Base-by-base conservation (phyloP, 2,329 filamentous ascomycete species). In the Ceratocystis colombiana region DNA sequence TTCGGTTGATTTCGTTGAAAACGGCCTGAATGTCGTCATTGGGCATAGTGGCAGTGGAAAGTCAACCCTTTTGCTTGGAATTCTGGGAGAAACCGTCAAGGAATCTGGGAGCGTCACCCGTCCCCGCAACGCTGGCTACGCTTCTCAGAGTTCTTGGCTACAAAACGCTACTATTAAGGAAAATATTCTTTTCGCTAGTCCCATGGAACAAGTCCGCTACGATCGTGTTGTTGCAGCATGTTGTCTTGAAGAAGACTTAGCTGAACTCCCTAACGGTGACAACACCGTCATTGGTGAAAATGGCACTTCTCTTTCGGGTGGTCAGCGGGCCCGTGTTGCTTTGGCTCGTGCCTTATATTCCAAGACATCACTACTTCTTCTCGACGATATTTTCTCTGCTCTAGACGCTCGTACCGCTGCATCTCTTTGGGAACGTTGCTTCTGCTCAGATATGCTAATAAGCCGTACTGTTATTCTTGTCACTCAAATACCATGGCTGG, bases 341-440 rank as follows among this genome's bases (percentile, higher is more conserved):
- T 72, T 85, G 44, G 83, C 83, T 1, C 76, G 83, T 66, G 80
- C 82, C 5, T 71, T 85, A 1, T 85, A 85, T 71, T 84, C 82
- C 1, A 79, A 79, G 65, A 78, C 82, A 0, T 75, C 80, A 1
- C 75, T 84, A 1, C 73, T 85, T 25, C 74, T 85, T 0, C 77
- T 85, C 1, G 83, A 85, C 68, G 83, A 85, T 67, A 77, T 84
- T 2, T 83, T 85, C 69, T 82, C 82, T 0, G 83, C 83, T 0
- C 75, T 85, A 0, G 83, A 85, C 70, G 78, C 82, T 20, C 82
- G 83, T 69, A 85, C 83, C 0, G 79, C 80, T 0, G 79, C 80
- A 17, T 75, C 77, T 2, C 76, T 86, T 1, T 85, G 82, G 79
- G 78, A 82, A 67, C 75, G 79, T 65, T 84, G 80, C 69, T 85